Evolutionary conservation across 768 basidiomycete species (phyloP).

Genomic region (Mrakia gelida): DNA sequence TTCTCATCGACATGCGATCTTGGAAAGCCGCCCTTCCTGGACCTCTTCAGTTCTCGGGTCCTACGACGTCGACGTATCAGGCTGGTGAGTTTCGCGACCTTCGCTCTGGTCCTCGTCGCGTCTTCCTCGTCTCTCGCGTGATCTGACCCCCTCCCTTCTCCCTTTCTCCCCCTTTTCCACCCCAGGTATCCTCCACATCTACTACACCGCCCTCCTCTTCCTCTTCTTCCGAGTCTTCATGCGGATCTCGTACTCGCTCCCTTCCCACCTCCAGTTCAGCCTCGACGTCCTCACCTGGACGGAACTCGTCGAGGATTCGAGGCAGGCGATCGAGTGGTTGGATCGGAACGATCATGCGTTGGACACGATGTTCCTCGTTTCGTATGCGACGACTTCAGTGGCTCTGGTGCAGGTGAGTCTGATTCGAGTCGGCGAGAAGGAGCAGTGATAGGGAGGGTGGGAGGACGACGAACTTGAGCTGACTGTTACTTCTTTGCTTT

Average conservation of each 20-base stretch:
- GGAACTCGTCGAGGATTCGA: slow-evolving; percentile 63
- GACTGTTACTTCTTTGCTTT: background rate
- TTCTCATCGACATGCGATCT: slow-evolving; percentile 49
- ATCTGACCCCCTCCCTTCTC: background rate
- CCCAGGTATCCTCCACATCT: slow-evolving; percentile 76
- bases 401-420: slow-evolving; percentile 77
- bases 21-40: slow-evolving; percentile 79
- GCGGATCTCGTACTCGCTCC: slow-evolving; percentile 90
- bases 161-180: background rate
- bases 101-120: background rate
- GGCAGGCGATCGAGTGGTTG: slow-evolving; percentile 85
- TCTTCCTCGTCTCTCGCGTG: background rate
- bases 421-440: background rate
- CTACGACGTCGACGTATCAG: slow-evolving; percentile 55
- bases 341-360: slow-evolving; percentile 68
- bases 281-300: slow-evolving; percentile 76
- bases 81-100: slow-evolving; percentile 58
- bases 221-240: slow-evolving; percentile 98
- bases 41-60: slow-evolving; percentile 69
- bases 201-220: slow-evolving; percentile 86
- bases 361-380: slow-evolving; percentile 47
- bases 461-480: too few species aligned
- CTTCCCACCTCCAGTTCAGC: slow-evolving; percentile 48
- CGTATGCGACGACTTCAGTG: slow-evolving; percentile 82
- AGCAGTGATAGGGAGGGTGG: background rate